Evolutionary conservation across 176 grass and related monocot genomes (phyloP), one percentile per base, ranked within the genome.

Genomic region (Carex kokanica): DNA sequence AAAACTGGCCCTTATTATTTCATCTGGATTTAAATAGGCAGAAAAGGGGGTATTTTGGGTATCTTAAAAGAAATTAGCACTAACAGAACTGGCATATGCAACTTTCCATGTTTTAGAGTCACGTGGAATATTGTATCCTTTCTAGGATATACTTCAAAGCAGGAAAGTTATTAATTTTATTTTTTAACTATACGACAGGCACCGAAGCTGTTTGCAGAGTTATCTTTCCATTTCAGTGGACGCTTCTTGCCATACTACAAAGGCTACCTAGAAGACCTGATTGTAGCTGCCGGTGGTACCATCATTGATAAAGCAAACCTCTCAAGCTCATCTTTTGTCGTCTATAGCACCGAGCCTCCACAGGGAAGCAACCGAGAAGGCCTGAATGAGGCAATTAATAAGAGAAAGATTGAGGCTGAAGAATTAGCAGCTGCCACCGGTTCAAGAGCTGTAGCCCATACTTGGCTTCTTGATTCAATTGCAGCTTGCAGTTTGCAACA

Each of bases 401-500:
- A 86, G 86, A 93, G 92, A 78, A 88, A 60, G 31, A 49, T 84
- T 9, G 96, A 95, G 34, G 89, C 96, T 63, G 75, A 90, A 78
- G 85, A 90, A 81, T 79, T 95, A 87, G 96, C 89, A 51, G 43
- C 80, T 20, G 64, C 75, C 4, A 71, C 83, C 38, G 86, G 80
- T 51, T 95, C 86, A 74, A 90, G 78, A 31, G 88, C 81, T 70
- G 64, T 99, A 78, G 74, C 96, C 78, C 96, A 99, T 77, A 95
- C 96, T 61, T 99, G 96, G 89, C 29, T 99, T 90, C 78, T 99
- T 61, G 96, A 99, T 80, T 88, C 84, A 27, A 95, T 98, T 78
- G 96, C 96, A 62, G 85, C 88, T n/a, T 95, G 93, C 85, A 92
- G 81, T 53, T 66, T 88, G 64, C 55, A 94, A 54, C 52, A 88